phyloP scores from a whole-genome alignment of 768 basidiomycete species.

The Epithele typhae region DNA sequence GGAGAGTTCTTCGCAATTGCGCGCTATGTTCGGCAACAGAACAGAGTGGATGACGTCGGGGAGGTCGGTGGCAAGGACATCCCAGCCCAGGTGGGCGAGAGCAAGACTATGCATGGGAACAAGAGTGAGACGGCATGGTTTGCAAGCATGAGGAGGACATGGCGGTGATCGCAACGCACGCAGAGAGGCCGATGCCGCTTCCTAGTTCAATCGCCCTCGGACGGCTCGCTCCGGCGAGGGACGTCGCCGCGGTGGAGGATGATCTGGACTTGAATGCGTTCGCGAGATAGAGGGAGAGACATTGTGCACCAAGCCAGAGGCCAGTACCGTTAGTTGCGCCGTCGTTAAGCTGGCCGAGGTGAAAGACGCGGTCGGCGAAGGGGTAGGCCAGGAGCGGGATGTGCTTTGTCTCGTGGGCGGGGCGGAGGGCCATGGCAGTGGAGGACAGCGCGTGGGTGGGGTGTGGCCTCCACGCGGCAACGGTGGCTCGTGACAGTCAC shows the following conservation, averaged over 20 bases:
- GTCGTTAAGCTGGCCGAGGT: conserved; percentile 54
- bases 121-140: conserved; percentile 4
- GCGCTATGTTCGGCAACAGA: conserved; percentile 55
- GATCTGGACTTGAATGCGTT: conserved; percentile 30
- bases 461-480: background rate
- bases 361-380: conserved; percentile 37
- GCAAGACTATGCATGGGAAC: conserved; percentile 50
- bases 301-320: conserved; percentile 81
- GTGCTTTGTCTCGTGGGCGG: conserved; percentile 68
- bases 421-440: conserved; percentile 29
- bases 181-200: conserved; percentile 75
- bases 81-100: conserved; percentile 64
- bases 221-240: conserved; percentile 14
- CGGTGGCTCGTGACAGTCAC: background rate
- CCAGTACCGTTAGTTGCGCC: conserved; percentile 74
- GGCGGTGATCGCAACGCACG: conserved; percentile 41
- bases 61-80: conserved; percentile 76
- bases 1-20: conserved; percentile 35
- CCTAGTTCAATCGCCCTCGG: conserved; percentile 70
- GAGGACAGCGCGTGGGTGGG: background rate
- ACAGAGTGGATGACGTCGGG: conserved; percentile 58
- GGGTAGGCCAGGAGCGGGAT: conserved; percentile 42
- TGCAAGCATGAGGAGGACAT: conserved; percentile 1
- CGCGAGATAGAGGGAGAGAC: conserved; percentile 60
- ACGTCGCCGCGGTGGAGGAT: conserved; percentile 2